phyloP scores from a whole-genome alignment of 192 early-diverging fungal genomes.

The Rhizophagus clarus region DNA sequence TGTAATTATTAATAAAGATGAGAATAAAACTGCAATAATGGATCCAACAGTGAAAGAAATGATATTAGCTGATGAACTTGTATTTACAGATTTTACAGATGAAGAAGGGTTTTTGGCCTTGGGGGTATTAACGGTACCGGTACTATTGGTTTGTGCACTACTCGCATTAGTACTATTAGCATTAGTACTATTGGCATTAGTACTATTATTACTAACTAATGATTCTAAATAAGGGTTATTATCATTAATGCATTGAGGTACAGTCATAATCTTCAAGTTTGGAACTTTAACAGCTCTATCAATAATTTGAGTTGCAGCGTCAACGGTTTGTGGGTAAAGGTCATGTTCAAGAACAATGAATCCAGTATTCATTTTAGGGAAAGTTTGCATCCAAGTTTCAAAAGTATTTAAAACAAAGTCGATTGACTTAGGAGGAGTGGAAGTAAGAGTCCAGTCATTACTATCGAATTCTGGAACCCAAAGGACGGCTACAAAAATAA shows the following conservation, averaged over 20 bases:
- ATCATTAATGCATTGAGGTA: slow-evolving; percentile 40
- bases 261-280: slow-evolving; percentile 36
- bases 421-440: slow-evolving; percentile 14
- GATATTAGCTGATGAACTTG: no score
- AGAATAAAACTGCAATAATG: no score
- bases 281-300: slow-evolving; percentile 28
- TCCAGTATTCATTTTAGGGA: slow-evolving; percentile 44
- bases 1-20: no score
- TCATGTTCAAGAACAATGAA: slow-evolving; percentile 57
- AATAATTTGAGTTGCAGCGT: slow-evolving; percentile 42
- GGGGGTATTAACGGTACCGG: no score
- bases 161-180: no score
- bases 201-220: not conserved
- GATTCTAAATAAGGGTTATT: slow-evolving; percentile 40
- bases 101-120: no score
- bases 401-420: slow-evolving; percentile 35
- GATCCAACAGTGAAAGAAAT: no score
- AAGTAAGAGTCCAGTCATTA: slow-evolving; percentile 45
- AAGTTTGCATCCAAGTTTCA: slow-evolving; percentile 47
- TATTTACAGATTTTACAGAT: no score
- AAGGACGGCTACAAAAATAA: slow-evolving; percentile 52
- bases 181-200: no score
- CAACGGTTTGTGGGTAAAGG: slow-evolving; percentile 48
- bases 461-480: slow-evolving; percentile 57
- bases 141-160: no score